Evolutionary conservation across 108 stramenopile species (phyloP).

Genomic region (Thalassiosira profunda): DNA sequence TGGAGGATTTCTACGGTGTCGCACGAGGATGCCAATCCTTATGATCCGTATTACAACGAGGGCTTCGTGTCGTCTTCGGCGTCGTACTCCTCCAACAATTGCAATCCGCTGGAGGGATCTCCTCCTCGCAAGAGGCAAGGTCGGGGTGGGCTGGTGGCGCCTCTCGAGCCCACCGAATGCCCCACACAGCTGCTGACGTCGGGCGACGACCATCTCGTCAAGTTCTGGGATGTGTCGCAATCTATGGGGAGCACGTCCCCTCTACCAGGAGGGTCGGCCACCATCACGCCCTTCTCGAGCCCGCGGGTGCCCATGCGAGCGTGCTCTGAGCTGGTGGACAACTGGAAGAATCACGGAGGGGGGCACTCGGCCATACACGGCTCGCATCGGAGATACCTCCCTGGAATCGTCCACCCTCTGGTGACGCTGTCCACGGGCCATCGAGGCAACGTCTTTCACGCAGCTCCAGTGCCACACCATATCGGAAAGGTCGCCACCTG

Average conservation of each 20-base stretch:
- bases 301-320: constrained; percentile 9
- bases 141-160: neutral
- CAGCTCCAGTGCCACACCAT: constrained; percentile 53
- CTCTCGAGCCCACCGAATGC: constrained; percentile 41
- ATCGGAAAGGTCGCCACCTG: constrained; percentile 81
- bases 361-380: neutral
- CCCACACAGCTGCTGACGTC: constrained; percentile 81
- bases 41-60: neutral
- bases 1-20: constrained; percentile 70
- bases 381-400: constrained; percentile 16
- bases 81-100: constrained; percentile 37
- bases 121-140: too few species aligned
- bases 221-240: constrained; percentile 81
- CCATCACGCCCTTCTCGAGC: constrained; percentile 66
- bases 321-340: constrained; percentile 27
- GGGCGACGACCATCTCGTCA: constrained; percentile 76
- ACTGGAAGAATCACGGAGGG: constrained; percentile 13
- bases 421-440: constrained; percentile 78
- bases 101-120: neutral
- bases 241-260: constrained; percentile 79
- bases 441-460: constrained; percentile 80
- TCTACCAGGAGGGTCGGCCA: constrained; percentile 55
- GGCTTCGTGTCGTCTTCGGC: constrained; percentile 17
- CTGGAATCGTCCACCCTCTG: constrained; percentile 71
- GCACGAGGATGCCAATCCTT: constrained; percentile 22